Evolutionary conservation across 2,329 filamentous ascomycete species (phyloP).

Genomic region (Alternaria brassicicola): DNA sequence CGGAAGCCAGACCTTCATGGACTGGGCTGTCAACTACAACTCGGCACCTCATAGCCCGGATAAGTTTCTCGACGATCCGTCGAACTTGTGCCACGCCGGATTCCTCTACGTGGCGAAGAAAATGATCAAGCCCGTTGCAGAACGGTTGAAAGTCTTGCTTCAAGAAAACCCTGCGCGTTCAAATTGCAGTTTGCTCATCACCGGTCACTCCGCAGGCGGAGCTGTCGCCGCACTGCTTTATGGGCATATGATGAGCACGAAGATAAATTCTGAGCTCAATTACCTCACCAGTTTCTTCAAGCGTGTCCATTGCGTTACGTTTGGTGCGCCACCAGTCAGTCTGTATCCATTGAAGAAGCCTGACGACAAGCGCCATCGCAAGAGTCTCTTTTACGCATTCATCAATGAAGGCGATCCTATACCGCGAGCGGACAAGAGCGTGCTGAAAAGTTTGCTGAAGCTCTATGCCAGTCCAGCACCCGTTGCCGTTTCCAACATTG

Average conservation of each 20-base stretch:
- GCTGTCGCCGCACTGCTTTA: constrained; percentile 82
- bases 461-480: constrained; percentile 70
- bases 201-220: constrained; percentile 85
- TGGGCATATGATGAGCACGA: constrained; percentile 75
- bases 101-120: constrained; percentile 77
- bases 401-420: constrained; percentile 89
- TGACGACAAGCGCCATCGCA: constrained; percentile 52
- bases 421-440: constrained; percentile 74
- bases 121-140: constrained; percentile 76
- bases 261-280: constrained; percentile 71
- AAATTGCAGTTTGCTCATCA: constrained; percentile 75
- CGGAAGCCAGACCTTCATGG: constrained; percentile 78
- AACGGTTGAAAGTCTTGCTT: constrained; percentile 70
- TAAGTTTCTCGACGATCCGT: constrained; percentile 76
- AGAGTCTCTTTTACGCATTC: constrained; percentile 78
- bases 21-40: constrained; percentile 85
- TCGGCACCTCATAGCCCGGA: constrained; percentile 68
- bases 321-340: constrained; percentile 81
- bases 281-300: constrained; percentile 73
- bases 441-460: constrained; percentile 74
- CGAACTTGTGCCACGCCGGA: constrained; percentile 80
- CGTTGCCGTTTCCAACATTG: constrained; percentile 18
- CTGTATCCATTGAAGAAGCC: constrained; percentile 71
- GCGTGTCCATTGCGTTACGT: constrained; percentile 82
- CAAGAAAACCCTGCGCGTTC: constrained; percentile 72